A percentile compares a stretch with the other conserved stretches of the same genome.
Evolutionary conservation across 164 flowering plant species (phyloP).

Genomic region (Piper betle): DNA sequence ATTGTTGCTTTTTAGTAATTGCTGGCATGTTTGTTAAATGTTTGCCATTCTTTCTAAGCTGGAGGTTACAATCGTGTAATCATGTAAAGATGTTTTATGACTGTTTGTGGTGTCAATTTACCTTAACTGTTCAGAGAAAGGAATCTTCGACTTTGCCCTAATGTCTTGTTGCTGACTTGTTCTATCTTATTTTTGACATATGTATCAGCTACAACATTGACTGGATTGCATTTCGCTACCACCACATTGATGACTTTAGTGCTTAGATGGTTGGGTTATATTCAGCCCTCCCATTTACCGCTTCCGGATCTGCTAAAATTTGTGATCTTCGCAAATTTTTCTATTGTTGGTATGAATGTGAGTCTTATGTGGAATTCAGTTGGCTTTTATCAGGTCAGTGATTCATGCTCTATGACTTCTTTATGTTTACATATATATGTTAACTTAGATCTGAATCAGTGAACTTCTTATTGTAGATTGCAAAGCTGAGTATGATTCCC

Average conservation of each 20-base stretch:
- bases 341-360: slow-evolving; percentile 92
- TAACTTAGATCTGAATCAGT: no score
- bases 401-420: neutral
- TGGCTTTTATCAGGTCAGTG: slow-evolving; percentile 75
- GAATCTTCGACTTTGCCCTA: no score
- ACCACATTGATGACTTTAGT: slow-evolving; percentile 64
- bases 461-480: slow-evolving; percentile 34
- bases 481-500: slow-evolving; percentile 84
- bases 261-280: slow-evolving; percentile 68
- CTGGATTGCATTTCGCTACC: slow-evolving; percentile 82
- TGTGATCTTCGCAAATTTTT: slow-evolving; percentile 73
- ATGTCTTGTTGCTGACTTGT: no score
- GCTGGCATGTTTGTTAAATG: no score
- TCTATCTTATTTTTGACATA: slow-evolving; percentile 5
- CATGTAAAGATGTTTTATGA: no score
- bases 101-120: no score
- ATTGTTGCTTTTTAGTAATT: no score
- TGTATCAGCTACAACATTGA: slow-evolving; percentile 73
- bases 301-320: slow-evolving; percentile 58
- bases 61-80: no score
- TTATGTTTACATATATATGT: neutral
- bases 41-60: no score
- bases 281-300: slow-evolving; percentile 68
- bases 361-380: slow-evolving; percentile 94
- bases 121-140: no score